Conservation (phyloP, 2,329 filamentous ascomycete species). For the Pseudopithomyces chartarum region DNA sequence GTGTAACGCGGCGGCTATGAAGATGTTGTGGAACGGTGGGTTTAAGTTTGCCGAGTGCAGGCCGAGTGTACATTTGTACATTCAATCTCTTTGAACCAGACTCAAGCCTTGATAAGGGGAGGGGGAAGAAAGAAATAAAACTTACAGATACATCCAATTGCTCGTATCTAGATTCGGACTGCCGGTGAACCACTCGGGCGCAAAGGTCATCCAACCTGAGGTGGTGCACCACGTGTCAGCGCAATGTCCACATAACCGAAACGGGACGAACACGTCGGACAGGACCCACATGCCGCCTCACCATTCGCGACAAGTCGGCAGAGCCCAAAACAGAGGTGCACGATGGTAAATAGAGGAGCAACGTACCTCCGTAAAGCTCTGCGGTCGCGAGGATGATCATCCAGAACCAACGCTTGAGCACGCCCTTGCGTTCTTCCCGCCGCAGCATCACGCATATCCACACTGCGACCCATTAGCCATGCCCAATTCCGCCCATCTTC, state of each 20-base stretch:
- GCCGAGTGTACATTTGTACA: not conserved
- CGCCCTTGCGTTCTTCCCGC: constrained; percentile 43
- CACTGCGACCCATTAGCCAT: constrained; percentile 23
- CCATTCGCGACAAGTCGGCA: not conserved
- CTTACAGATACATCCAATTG: constrained; percentile 64
- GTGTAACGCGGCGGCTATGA: not conserved
- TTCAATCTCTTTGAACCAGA: not conserved
- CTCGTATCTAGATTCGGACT: constrained; percentile 61
- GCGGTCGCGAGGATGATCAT: constrained; percentile 64
- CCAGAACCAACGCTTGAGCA: constrained; percentile 56
- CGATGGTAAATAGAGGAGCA: constrained; percentile 4
- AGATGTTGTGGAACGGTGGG: constrained; percentile 1
- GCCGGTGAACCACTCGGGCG: constrained; percentile 67
- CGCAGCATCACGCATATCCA: constrained; percentile 61
- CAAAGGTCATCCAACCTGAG: constrained; percentile 66
- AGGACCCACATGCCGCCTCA: constrained; percentile 18
- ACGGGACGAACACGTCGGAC: constrained; percentile 14
- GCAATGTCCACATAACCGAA: constrained; percentile 20
- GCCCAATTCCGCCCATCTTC: not conserved
- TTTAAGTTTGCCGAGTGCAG: not conserved
- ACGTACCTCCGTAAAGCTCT: constrained; percentile 64
- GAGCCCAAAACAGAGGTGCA: not conserved
- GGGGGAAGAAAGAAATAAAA: constrained; percentile 15
- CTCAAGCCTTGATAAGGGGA: not conserved
- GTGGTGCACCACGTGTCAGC: constrained; percentile 47